Base-by-base conservation (phyloP, 768 basidiomycete species). In the Hydnomerulius pinastri region DNA sequence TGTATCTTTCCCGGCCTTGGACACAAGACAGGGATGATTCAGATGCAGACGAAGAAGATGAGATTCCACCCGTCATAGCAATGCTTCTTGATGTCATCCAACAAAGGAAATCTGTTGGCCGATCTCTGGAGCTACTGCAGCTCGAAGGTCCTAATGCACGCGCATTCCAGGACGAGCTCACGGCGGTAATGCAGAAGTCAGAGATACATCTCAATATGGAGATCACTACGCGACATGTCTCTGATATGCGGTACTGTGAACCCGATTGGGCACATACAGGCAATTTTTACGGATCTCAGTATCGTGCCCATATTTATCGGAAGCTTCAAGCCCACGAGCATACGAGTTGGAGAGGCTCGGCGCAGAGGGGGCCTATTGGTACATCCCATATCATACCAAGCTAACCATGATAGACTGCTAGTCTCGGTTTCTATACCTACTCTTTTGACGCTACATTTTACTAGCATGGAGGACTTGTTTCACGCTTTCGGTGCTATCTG, bases 21-120 rank as follows among this genome's bases (percentile, higher is more conserved):
- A 58, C 55, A 43, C 61, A 55, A 40, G 66, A 64, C 23, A 64
- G 63, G 54, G 66, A 68, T 29, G 68, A 70, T 42, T 29, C 38
- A 21, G 66, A 68, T 15, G 55, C 41, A n/a, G 66, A 69, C 42
- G 66, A 69, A 28, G 66, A 61, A 53, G 68, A 66, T 54, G 66
- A 69, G 44, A 53, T 67, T 17, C 55, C 61, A 0, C 66, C 68
- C 15, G 41, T 54, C 48, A 63, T 69, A 56, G 65, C 57, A 27
- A 59, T 68, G 55, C 50, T 68, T 13, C 59, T 68, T 23, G 68
- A 69, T 43, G 63, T 68, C 10, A 51, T 68, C 40, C 65, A 63
- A 27, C 66, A 70, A 48, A 56, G 66, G 53, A 63, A 61, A 42
- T 51, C 57, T 2, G 68, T 69, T 24, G 68, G 68, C 27, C 59